phyloP scores from a whole-genome alignment of 2,329 filamentous ascomycete genomes.

The Sodiomyces alkalinus region DNA sequence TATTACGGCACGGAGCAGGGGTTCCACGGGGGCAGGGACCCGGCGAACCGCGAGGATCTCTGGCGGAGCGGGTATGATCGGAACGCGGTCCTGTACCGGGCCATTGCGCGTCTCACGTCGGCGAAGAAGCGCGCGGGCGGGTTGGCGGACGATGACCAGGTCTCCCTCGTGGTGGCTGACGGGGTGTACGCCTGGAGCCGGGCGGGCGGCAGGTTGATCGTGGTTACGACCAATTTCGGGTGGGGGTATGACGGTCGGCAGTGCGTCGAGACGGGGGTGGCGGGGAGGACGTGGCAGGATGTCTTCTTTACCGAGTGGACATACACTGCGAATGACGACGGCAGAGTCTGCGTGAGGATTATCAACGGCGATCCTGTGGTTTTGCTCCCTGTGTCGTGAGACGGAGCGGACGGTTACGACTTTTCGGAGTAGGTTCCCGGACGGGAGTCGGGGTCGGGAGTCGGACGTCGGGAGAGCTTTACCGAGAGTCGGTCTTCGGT shows the following conservation, averaged over 20 bases:
- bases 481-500: too few species aligned
- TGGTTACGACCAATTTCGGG: slow-evolving; percentile 28
- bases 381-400: too few species aligned
- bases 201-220: slow-evolving; percentile 25
- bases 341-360: slow-evolving; percentile 23
- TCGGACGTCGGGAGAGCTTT: too few species aligned
- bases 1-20: slow-evolving; percentile 54
- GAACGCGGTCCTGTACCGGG: slow-evolving; percentile 29
- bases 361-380: slow-evolving; percentile 27
- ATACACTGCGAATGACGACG: slow-evolving; percentile 21
- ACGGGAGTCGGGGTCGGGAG: too few species aligned
- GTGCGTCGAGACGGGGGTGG: slow-evolving; percentile 24
- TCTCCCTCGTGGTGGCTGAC: slow-evolving; percentile 23
- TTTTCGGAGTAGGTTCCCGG: too few species aligned
- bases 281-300: slow-evolving; percentile 23
- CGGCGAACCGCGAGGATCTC: slow-evolving; percentile 39
- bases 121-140: slow-evolving; percentile 29
- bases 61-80: slow-evolving; percentile 38
- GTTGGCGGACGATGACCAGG: slow-evolving; percentile 25
- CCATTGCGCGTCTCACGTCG: slow-evolving; percentile 27
- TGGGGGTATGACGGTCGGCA: slow-evolving; percentile 19
- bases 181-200: slow-evolving; percentile 30
- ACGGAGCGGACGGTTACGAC: too few species aligned
- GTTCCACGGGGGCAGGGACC: slow-evolving; percentile 30
- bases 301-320: slow-evolving; percentile 17